Conservation (phyloP, 768 basidiomycete species). For the Pulveroboletus frians region DNA sequence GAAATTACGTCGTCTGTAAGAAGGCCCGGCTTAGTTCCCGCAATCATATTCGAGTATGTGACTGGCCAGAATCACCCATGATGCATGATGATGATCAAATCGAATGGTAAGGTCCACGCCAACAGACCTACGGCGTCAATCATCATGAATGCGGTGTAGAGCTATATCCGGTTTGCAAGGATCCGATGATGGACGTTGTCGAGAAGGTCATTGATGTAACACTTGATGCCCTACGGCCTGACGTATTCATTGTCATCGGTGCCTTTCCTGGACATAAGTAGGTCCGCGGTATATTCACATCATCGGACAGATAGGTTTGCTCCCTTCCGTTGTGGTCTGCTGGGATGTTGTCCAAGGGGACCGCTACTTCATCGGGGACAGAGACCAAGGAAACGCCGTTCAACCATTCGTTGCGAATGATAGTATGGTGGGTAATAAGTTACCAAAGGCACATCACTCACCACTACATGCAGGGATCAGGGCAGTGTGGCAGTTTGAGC, state of each 20-base stretch:
- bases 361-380: neutral
- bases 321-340: conserved; percentile 12
- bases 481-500: neutral
- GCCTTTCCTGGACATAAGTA: conserved; percentile 14
- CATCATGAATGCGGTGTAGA: conserved; percentile 9
- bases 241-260: conserved; percentile 6
- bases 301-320: neutral
- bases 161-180: conserved; percentile 11
- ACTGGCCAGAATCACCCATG: too few relatives aligned
- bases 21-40: conserved; percentile 26
- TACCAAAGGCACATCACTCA: neutral
- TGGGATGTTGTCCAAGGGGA: conserved; percentile 10
- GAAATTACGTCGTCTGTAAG: conserved; percentile 28
- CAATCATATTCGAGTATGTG: conserved; percentile 31
- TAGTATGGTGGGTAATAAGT: neutral
- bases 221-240: conserved; percentile 4
- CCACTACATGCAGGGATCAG: conserved; percentile 1
- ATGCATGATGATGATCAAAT: neutral
- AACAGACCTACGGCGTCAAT: conserved; percentile 12
- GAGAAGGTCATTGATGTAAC: conserved; percentile 4
- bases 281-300: neutral
- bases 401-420: conserved; percentile 3
- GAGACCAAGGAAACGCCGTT: conserved; percentile 9
- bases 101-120: neutral
- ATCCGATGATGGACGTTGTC: conserved; percentile 8